Conservation (phyloP, 306 rosid species). For the Phaseolus lunatus region DNA sequence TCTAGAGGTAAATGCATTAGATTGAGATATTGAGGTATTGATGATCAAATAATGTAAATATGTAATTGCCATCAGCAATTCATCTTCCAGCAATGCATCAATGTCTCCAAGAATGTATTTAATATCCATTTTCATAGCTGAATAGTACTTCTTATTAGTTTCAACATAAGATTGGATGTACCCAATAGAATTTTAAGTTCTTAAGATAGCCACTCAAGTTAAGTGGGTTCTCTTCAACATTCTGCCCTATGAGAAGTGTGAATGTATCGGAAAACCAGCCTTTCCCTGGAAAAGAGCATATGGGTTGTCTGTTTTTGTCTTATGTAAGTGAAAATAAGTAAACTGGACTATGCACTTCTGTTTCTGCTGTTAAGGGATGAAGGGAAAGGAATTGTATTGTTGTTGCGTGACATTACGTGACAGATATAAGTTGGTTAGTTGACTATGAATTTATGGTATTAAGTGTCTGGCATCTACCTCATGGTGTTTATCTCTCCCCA, state of each 20-base stretch:
- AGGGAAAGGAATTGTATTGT: constrained; percentile 17
- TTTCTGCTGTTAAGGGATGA: constrained; percentile 30
- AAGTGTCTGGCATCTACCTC: neutral
- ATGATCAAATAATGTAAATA: constrained; percentile 4
- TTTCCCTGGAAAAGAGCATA: constrained; percentile 9
- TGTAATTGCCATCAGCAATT: constrained; percentile 30
- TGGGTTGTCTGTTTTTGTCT: constrained; percentile 22
- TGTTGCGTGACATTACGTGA: neutral
- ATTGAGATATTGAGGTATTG: constrained; percentile 19
- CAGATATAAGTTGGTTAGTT: neutral
- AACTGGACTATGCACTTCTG: neutral
- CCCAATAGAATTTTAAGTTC: constrained; percentile 8
- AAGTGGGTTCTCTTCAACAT: constrained; percentile 24
- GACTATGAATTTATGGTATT: constrained; percentile 5
- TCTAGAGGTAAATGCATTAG: constrained; percentile 74
- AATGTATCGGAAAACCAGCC: neutral
- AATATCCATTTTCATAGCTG: neutral
- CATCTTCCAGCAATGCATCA: constrained; percentile 28
- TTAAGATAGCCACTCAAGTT: constrained; percentile 13
- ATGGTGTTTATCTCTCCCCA: neutral
- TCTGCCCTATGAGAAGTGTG: constrained; percentile 15
- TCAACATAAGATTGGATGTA: constrained; percentile 34
- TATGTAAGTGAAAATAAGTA: constrained; percentile 1
- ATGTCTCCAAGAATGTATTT: constrained; percentile 6
- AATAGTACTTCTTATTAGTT: constrained; percentile 14